Base-by-base conservation (phyloP, 768 basidiomycete genomes). In the Leucosporidium creatinivorum region DNA sequence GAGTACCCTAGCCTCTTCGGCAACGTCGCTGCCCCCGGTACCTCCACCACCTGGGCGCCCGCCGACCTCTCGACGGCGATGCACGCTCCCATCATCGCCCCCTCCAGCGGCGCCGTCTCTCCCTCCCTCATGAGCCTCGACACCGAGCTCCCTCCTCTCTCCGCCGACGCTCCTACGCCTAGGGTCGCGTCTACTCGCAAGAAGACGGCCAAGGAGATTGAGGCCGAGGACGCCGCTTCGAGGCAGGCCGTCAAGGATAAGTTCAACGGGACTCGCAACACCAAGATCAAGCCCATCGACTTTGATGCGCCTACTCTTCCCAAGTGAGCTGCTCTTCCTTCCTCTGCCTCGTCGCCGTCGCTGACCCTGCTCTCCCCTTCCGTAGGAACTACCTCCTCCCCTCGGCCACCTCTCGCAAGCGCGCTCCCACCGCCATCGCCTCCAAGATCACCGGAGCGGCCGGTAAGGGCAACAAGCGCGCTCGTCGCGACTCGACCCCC, bases 211-310 rank as follows among this genome's bases (percentile, higher is more conserved):
- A 31, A 44, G 39, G 39, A 44, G 39, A 64, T 61, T 28, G 68
- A 69, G 49, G 68, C 68, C 36, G 68, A 60, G 19, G 33, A 23
- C 9, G 39, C 51, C 7, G 51, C 62, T 21, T 56, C 55, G 36
- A 64, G 65, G 44, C 58, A 62, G 63, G 56, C 64, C 26, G 66
- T 61, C 66, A 52, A 60, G 54, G 70, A 69, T 68, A 72, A 70
- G 52, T 74, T 73, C 65, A 72, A 62, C 31, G 75, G 75, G 12
- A 61, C 68, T 51, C 69, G 75, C 50, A 73, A 76, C 69, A 72
- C 73, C 13, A 63, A 64, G 61, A 72, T 70, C 52, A 63, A 64
- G 21, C 61, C 62, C 44, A 57, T 76, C 54, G 58, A 57, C 18
- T 65, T 73, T 55, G 70, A 72, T 44, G 75, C 75, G 18, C 75